Conservation (phyloP, 768 basidiomycete species). For the Strobilomyces echinocephalus region DNA sequence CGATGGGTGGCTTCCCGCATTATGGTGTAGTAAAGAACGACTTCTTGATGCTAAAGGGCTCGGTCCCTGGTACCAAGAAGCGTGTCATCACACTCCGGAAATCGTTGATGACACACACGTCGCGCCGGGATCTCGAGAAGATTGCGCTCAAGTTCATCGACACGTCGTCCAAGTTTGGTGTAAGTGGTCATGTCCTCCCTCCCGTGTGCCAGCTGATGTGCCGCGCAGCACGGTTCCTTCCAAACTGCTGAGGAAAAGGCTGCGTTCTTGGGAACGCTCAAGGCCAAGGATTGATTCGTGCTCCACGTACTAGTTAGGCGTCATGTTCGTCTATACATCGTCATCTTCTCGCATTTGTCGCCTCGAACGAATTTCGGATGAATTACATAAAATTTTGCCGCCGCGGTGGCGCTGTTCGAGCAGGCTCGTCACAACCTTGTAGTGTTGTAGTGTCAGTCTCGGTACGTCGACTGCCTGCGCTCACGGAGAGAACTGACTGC, state of each 20-base stretch:
- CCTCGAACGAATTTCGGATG: background rate
- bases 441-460: constrained; percentile 38
- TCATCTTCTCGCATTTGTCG: constrained; percentile 17
- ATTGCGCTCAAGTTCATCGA: constrained; percentile 98
- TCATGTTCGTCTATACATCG: constrained; percentile 33
- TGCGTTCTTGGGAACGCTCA: constrained; percentile 90
- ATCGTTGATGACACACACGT: constrained; percentile 94
- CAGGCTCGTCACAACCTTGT: constrained; percentile 6
- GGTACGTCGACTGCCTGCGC: constrained; percentile 31
- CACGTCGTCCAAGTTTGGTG: constrained; percentile 95
- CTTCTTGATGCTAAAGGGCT: constrained; percentile 95
- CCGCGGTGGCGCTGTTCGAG: background rate
- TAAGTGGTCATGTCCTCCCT: constrained; percentile 38
- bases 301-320: constrained; percentile 37
- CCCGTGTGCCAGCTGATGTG: background rate
- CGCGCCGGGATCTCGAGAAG: constrained; percentile 95
- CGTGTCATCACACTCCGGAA: constrained; percentile 97
- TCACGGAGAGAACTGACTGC: background rate
- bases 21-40: constrained; percentile 99
- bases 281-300: constrained; percentile 63
- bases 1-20: constrained; percentile 98
- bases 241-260: constrained; percentile 96
- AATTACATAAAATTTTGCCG: background rate
- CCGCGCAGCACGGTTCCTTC: constrained; percentile 83
- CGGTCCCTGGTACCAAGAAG: constrained; percentile 94